Evolutionary conservation across 768 basidiomycete genomes (phyloP).

Genomic region (Cystobasidium ongulense): DNA sequence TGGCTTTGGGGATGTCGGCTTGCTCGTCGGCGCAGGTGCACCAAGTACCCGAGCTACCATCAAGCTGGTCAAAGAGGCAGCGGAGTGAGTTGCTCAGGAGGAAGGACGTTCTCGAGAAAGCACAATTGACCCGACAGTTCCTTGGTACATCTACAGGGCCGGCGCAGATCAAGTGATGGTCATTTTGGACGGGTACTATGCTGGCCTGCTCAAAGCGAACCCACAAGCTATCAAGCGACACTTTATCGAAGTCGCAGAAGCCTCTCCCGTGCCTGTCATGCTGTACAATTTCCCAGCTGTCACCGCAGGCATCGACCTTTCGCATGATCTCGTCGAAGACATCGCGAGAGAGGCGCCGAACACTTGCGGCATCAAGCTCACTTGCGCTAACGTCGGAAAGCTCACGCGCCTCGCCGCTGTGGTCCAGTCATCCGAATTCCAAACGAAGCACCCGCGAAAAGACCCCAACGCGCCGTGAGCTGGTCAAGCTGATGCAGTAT

Average conservation of each 20-base stretch:
- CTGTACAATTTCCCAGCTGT: not conserved
- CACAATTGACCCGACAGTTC: too few species aligned
- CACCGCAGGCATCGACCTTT: not conserved
- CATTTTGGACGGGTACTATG: not conserved
- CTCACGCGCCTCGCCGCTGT: not conserved
- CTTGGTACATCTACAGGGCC: too few species aligned
- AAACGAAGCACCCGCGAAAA: too few species aligned
- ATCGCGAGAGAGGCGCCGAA: not conserved
- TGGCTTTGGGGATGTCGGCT: not conserved
- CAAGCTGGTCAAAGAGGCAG: not conserved
- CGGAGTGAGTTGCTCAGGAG: too few species aligned
- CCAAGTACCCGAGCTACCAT: not conserved
- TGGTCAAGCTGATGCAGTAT: too few species aligned
- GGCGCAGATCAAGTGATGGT: not conserved
- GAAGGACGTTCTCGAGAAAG: too few species aligned
- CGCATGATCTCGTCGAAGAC: not conserved
- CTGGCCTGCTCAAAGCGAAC: not conserved
- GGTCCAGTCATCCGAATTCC: not conserved
- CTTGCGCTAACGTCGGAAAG: not conserved
- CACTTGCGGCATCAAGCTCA: not conserved
- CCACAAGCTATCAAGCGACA: not conserved
- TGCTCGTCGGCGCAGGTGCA: not conserved
- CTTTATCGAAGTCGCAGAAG: not conserved
- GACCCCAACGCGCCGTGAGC: too few species aligned
- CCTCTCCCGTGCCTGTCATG: not conserved